These are phyloP conservation scores for Verticillium longisporum DNA, from an alignment of 2,329 filamentous ascomycete genomes.

Conservation along the genomic window DNA sequence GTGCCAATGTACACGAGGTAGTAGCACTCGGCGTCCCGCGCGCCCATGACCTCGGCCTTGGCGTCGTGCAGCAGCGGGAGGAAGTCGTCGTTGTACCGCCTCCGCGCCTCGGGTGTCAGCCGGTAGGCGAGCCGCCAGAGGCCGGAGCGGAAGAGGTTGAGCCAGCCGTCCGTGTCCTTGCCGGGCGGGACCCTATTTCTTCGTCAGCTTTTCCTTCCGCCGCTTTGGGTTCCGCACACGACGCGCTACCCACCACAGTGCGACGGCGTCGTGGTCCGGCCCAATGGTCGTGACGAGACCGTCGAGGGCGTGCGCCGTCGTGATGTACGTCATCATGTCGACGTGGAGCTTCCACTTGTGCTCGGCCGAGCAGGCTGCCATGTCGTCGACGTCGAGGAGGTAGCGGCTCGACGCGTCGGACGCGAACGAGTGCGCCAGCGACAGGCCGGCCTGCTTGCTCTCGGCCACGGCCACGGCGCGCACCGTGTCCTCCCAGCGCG, in stretches of 20 bases:
- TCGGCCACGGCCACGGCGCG: slow-evolving; percentile 59
- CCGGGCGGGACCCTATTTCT: slow-evolving; percentile 70
- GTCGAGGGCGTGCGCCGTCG: slow-evolving; percentile 66
- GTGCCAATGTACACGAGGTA: slow-evolving; percentile 83
- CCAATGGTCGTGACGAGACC: slow-evolving; percentile 71
- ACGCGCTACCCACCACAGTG: slow-evolving; percentile 60
- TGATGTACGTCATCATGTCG: slow-evolving; percentile 70
- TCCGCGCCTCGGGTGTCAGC: slow-evolving; percentile 63
- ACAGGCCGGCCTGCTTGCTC: slow-evolving; percentile 63
- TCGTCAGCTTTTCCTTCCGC: neutral
- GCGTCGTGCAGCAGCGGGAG: slow-evolving; percentile 67
- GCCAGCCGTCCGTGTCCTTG: slow-evolving; percentile 64
- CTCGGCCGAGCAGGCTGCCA: slow-evolving; percentile 54
- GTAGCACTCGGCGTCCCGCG: slow-evolving; percentile 61
- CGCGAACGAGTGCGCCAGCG: slow-evolving; percentile 71
- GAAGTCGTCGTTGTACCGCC: slow-evolving; percentile 72
- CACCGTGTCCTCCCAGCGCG: slow-evolving; percentile 47
- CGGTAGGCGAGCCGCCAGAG: slow-evolving; percentile 73
- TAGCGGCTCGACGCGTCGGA: slow-evolving; percentile 69
- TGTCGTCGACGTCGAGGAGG: slow-evolving; percentile 66
- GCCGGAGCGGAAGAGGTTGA: slow-evolving; percentile 65
- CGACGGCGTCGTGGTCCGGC: slow-evolving; percentile 69
- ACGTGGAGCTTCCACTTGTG: slow-evolving; percentile 71
- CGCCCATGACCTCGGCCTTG: slow-evolving; percentile 62
- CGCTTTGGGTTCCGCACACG: neutral